Evolutionary conservation across 768 basidiomycete species (phyloP), one percentile per base, ranked within the genome.

Genomic region (Lentinula detonsa): DNA sequence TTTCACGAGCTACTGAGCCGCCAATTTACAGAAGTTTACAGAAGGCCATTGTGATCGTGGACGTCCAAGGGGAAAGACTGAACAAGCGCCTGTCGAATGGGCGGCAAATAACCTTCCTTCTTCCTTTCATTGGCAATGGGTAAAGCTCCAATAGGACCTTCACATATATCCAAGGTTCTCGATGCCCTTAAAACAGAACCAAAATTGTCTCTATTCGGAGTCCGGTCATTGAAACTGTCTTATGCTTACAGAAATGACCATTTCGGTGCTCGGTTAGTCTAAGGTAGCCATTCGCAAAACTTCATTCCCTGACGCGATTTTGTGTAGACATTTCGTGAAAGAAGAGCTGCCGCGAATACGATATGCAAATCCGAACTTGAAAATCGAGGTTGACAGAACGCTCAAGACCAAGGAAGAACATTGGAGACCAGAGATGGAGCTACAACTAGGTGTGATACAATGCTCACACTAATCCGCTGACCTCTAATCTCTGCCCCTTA

Each of bases 311-410:
- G 28, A 65, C 34, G 15, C 35, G 15, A 52, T 11, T 39, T 23
- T 37, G 28, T 62, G 33, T 61, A 91, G 91, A 49, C 85, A 91
- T 75, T 93, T 93, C 64, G 79, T 88, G 42, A 90, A 88, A 68
- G 85, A 93, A 43, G 80, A 89, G n/a, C 73, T 93, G 0, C 89
- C 88, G 1, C 79, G 88, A 34, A 88, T 93, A 76, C 86, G 84
- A 10, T 91, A 83, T 70, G 86, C 84, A 1, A 93, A 93, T 66
- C 90, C 91, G 0, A 70, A 76, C 7, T 66, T 93, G 28, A 75
- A 81, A 34, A 85, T 93, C 39, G 73, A 80, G 35, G 81, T 91
- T 0, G 77, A 80, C 64, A 85, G 78, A 62, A 71, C 78, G 48
- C 74, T 71, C 35, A 90, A 89, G 72, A 73, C 77, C 9, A 71